A percentile compares a stretch with the other conserved stretches of the same genome.
These are phyloP conservation scores for Megacollybia marginata DNA, from an alignment of 768 basidiomycete species.

Conservation along the genomic window DNA sequence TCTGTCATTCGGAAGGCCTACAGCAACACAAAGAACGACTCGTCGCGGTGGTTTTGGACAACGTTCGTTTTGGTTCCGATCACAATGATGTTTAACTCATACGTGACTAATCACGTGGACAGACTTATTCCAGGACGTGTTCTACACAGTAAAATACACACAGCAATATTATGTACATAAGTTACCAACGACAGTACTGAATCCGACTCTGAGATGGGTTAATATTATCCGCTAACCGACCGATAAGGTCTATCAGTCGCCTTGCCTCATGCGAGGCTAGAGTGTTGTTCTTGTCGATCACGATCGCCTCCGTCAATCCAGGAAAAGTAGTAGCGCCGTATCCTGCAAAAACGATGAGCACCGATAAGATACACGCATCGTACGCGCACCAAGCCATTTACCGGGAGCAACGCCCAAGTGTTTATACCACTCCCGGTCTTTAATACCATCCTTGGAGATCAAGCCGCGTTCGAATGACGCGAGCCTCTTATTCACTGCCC, in stretches of 20 bases:
- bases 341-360: constrained; percentile 28
- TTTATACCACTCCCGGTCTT: constrained; percentile 79
- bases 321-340: constrained; percentile 86
- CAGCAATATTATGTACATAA: no score
- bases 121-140: no score
- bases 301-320: constrained; percentile 70
- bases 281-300: constrained; percentile 56
- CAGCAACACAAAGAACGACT: no score
- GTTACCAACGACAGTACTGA: no score
- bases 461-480: constrained; percentile 72
- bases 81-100: no score
- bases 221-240: constrained; percentile 27
- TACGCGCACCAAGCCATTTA: constrained; percentile 63
- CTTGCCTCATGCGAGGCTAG: constrained; percentile 53
- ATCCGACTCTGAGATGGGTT: no score
- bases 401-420: constrained; percentile 86
- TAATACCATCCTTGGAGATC: constrained; percentile 69
- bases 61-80: no score
- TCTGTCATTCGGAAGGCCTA: no score
- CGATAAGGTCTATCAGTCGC: constrained; percentile 47
- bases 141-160: no score
- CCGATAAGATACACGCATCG: neutral
- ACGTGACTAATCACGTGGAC: no score
- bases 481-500: constrained; percentile 56
- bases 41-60: no score